Conservation (phyloP, 2,329 filamentous ascomycete species). For the Paramyrothecium roridum region DNA sequence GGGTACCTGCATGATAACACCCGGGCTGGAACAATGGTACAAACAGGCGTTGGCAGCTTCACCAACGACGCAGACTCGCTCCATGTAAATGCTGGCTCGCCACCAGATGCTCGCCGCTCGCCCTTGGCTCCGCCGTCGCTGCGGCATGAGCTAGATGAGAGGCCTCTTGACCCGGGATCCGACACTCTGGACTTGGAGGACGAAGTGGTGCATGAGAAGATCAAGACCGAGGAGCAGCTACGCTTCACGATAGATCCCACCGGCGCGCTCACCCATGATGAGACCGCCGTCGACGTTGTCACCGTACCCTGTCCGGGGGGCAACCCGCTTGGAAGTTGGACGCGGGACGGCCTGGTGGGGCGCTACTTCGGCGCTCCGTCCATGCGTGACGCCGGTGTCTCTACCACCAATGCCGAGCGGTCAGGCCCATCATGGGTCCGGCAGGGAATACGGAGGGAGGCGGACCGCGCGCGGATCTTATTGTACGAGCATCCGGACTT, state of each 20-base stretch:
- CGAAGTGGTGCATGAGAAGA: background rate
- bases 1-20: background rate
- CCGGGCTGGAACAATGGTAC: background rate
- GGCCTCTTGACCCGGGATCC: conserved; percentile 4
- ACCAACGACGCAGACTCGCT: conserved; percentile 19
- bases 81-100: conserved; percentile 13
- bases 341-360: conserved; percentile 43
- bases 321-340: conserved; percentile 51
- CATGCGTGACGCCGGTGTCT: conserved; percentile 32
- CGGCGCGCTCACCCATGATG: conserved; percentile 39
- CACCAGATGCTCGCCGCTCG: background rate
- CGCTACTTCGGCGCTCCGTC: conserved; percentile 41
- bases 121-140: background rate
- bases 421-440: conserved; percentile 46
- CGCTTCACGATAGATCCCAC: conserved; percentile 31
- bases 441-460: conserved; percentile 47
- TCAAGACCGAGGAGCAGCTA: background rate
- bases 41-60: background rate
- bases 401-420: conserved; percentile 11
- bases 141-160: background rate
- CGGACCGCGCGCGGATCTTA: conserved; percentile 45
- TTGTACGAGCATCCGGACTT: conserved; percentile 47
- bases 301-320: conserved; percentile 53
- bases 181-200: conserved; percentile 8
- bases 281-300: conserved; percentile 52